phyloP scores from a whole-genome alignment of 169 alveolate genomes.

The Babesia caballi region DNA sequence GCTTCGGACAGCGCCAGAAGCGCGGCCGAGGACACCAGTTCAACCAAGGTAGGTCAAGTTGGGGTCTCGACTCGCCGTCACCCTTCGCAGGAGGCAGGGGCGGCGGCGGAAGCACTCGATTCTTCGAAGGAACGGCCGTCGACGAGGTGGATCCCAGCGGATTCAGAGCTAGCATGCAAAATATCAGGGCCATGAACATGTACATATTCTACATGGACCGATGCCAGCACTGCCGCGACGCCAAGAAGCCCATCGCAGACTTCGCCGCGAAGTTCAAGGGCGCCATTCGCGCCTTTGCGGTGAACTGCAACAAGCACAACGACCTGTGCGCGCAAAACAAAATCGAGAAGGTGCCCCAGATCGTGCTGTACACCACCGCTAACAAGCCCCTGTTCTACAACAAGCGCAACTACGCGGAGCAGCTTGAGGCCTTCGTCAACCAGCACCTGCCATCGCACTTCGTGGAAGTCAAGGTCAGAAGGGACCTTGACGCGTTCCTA shows the following conservation, averaged over 20 bases:
- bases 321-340: slow-evolving; percentile 46
- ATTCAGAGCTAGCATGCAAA: slow-evolving; percentile 24
- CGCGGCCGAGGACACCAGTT: slow-evolving; percentile 20
- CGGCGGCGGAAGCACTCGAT: slow-evolving; percentile 33
- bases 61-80: no score
- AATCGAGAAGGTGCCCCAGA: slow-evolving; percentile 67
- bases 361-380: slow-evolving; percentile 48
- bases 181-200: slow-evolving; percentile 58
- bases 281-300: slow-evolving; percentile 60
- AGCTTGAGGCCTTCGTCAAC: slow-evolving; percentile 37
- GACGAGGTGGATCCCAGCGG: slow-evolving; percentile 58
- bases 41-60: slow-evolving; percentile 2
- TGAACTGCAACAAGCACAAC: slow-evolving; percentile 67
- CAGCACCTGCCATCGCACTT: slow-evolving; percentile 40
- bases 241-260: slow-evolving; percentile 53
- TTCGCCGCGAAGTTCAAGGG: slow-evolving; percentile 71
- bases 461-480: slow-evolving; percentile 20
- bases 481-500: slow-evolving; percentile 37
- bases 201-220: slow-evolving; percentile 74
- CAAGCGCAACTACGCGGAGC: slow-evolving; percentile 31
- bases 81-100: no score
- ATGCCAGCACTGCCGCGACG: slow-evolving; percentile 74
- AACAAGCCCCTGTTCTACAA: slow-evolving; percentile 22
- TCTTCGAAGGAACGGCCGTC: slow-evolving; percentile 67
- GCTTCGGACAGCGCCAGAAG: slow-evolving; percentile 46